These are phyloP conservation scores for Cucurbita moschata DNA, from an alignment of 306 rosid species.

Conservation along the genomic window DNA sequence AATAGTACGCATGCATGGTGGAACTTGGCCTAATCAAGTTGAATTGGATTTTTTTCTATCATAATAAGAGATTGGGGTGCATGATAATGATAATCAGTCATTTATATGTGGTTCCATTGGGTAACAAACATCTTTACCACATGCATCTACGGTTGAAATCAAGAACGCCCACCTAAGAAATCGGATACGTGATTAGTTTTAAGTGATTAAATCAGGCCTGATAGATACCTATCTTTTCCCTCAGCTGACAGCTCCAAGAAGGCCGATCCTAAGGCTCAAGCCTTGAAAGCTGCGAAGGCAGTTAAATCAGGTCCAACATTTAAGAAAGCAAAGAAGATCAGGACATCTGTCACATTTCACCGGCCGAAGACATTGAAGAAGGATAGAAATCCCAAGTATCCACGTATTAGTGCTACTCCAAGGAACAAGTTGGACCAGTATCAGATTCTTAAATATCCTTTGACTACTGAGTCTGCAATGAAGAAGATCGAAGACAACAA, in stretches of 20 bases:
- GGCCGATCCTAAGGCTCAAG: constrained; percentile 66
- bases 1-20: background rate
- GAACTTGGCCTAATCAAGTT: background rate
- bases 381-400: constrained; percentile 65
- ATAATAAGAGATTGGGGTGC: background rate
- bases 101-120: background rate
- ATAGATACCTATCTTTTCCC: background rate
- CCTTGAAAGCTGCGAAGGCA: constrained; percentile 88
- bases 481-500: too few species aligned
- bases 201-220: background rate
- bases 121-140: background rate
- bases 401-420: constrained; percentile 51
- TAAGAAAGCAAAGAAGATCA: constrained; percentile 67
- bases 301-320: constrained; percentile 56
- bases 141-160: background rate
- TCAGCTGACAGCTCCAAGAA: constrained; percentile 48
- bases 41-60: background rate
- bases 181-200: background rate
- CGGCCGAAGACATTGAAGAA: constrained; percentile 69
- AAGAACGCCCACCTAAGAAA: background rate
- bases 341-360: constrained; percentile 78
- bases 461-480: constrained; percentile 52
- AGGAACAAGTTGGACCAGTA: constrained; percentile 60
- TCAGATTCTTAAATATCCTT: constrained; percentile 48
- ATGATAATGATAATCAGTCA: background rate